These are phyloP conservation scores for Leucoagaricus sp. DNA, from an alignment of 1,284 basidiomycete genomes.

Conservation along the genomic window DNA sequence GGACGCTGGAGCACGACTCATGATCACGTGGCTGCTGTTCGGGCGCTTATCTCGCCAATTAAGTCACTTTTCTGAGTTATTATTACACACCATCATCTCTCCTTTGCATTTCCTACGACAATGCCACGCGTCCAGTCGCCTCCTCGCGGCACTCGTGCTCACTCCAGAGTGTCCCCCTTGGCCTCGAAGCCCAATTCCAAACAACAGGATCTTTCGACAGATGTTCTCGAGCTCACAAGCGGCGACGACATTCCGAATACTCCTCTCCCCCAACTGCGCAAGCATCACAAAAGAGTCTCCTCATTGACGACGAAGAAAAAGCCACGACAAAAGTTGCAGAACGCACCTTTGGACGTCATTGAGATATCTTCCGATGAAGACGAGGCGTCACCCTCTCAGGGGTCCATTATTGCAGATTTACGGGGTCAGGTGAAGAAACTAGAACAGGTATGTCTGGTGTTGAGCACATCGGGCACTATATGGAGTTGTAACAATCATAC, in stretches of 20 bases:
- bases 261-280: not conserved
- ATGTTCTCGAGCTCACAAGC: constrained; percentile 5
- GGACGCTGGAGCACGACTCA: not conserved
- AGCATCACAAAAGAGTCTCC: not conserved
- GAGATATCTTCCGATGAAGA: constrained; percentile 61
- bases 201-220: not conserved
- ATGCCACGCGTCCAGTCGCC: constrained; percentile 16
- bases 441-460: constrained; percentile 33
- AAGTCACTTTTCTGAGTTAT: constrained; percentile 7
- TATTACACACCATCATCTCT: not conserved
- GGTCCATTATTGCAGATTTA: constrained; percentile 28
- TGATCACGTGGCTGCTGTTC: constrained; percentile 9
- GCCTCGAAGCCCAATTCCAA: constrained; percentile 6
- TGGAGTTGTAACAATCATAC: constrained; percentile 1
- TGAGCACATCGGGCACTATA: not conserved
- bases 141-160: constrained; percentile 18
- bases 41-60: not conserved
- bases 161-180: constrained; percentile 16
- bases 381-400: constrained; percentile 23
- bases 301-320: constrained; percentile 13
- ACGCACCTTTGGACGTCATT: constrained; percentile 42
- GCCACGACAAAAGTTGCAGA: constrained; percentile 18
- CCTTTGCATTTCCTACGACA: not conserved
- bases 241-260: not conserved
- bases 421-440: constrained; percentile 38